Conservation (phyloP, 139 green algal genomes). For the Yamagishiella unicocca region DNA sequence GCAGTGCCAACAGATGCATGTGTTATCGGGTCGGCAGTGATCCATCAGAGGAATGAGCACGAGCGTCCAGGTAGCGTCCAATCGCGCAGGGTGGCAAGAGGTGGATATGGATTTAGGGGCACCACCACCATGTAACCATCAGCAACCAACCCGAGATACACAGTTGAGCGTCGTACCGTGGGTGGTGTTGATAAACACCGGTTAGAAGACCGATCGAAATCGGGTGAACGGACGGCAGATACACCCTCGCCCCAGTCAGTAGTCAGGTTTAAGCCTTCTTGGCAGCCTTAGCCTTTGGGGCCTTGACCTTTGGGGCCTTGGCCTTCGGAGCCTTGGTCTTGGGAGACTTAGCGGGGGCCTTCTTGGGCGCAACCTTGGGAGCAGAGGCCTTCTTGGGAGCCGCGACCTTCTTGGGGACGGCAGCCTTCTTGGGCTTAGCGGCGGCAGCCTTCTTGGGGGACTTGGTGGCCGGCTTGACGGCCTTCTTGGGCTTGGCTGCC, state of each 20-base stretch:
- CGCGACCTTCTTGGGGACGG: conserved; percentile 18
- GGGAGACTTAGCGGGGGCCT: conserved; percentile 38
- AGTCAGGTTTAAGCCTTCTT: conserved; percentile 33
- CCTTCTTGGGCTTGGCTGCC: conserved; percentile 22
- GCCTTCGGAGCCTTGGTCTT: conserved; percentile 48
- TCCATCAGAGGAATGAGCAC: too few species aligned
- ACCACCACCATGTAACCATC: too few species aligned
- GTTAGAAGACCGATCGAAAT: background rate
- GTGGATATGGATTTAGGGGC: too few species aligned
- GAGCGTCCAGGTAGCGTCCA: too few species aligned
- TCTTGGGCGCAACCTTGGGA: conserved; percentile 35
- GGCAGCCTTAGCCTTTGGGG: conserved; percentile 9
- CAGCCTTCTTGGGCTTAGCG: conserved; percentile 12
- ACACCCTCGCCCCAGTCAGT: background rate
- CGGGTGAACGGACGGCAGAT: too few species aligned
- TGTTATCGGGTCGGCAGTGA: too few species aligned
- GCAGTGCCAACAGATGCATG: too few species aligned
- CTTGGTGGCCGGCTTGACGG: background rate
- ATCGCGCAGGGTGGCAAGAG: too few species aligned
- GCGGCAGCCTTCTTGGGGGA: conserved; percentile 29
- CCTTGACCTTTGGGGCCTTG: conserved; percentile 15
- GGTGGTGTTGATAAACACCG: conserved; percentile 48
- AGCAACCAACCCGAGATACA: too few species aligned
- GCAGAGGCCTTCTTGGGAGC: conserved; percentile 39
- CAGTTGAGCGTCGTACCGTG: background rate